A percentile compares a stretch with the other conserved stretches of the same genome.
These are phyloP conservation scores for Yamadazyma endophytica DNA, from an alignment of 805 yeast genomes.

Conservation along the genomic window DNA sequence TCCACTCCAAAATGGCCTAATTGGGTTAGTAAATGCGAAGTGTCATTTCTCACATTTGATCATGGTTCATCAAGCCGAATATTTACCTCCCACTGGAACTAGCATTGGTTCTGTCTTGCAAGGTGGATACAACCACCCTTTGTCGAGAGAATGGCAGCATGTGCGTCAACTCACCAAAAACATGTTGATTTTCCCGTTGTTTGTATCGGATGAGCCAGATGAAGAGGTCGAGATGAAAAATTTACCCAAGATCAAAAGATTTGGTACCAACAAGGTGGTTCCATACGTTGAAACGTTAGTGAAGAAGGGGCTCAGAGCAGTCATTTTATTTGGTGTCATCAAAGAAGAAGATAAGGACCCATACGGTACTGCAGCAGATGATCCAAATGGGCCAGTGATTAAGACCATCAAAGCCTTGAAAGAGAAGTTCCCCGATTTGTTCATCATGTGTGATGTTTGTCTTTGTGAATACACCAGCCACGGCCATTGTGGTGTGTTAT, in stretches of 20 bases:
- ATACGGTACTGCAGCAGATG: conserved; percentile 88
- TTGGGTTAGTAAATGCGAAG: too few relatives aligned
- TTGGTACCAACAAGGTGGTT: conserved; percentile 74
- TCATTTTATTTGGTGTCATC: conserved; percentile 86
- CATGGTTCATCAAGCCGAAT: conserved; percentile 66
- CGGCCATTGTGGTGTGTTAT: conserved; percentile 94
- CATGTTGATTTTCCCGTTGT: conserved; percentile 91
- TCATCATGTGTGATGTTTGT: conserved; percentile 91
- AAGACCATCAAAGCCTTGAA: conserved; percentile 64
- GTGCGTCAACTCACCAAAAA: conserved; percentile 78
- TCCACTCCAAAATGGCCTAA: too few relatives aligned
- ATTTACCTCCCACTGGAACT: conserved; percentile 53
- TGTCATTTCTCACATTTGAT: too few relatives aligned
- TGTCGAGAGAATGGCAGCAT: conserved; percentile 86
- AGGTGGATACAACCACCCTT: conserved; percentile 92
- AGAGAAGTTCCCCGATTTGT: conserved; percentile 71
- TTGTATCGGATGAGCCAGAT: conserved; percentile 75
- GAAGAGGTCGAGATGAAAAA: conserved; percentile 73
- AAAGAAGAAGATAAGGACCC: conserved; percentile 73
- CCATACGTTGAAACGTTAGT: conserved; percentile 70
- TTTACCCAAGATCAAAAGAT: conserved; percentile 83
- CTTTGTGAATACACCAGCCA: conserved; percentile 94
- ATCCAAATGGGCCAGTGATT: conserved; percentile 94
- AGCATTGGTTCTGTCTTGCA: conserved; percentile 74
- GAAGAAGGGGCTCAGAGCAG: conserved; percentile 77